Evolutionary conservation across 345 rosid genomes (phyloP).

Genomic region (Salix koriyanagi): DNA sequence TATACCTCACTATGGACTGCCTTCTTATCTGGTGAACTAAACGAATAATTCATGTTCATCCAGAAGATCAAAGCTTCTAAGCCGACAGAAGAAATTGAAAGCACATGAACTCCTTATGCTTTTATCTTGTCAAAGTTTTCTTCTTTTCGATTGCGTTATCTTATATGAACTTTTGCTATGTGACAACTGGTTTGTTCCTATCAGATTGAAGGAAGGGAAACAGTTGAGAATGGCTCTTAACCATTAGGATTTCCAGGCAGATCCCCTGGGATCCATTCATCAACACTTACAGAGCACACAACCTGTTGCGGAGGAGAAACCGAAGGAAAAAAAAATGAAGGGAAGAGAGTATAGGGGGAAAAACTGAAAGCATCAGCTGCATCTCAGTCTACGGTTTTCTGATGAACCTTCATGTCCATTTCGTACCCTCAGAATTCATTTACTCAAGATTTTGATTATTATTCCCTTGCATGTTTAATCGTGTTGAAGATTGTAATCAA

Average conservation of each 20-base stretch:
- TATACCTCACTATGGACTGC: not conserved
- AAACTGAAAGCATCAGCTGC: slow-evolving; percentile 29
- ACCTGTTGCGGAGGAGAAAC: slow-evolving; percentile 54
- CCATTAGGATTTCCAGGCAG: slow-evolving; percentile 62
- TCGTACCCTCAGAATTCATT: not conserved
- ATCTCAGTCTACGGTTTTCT: slow-evolving; percentile 44
- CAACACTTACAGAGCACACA: slow-evolving; percentile 66
- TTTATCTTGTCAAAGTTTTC: not conserved
- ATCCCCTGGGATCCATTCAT: slow-evolving; percentile 68
- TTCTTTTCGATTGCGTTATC: not conserved
- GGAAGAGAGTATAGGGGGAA: slow-evolving; percentile 46
- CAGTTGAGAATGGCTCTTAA: slow-evolving; percentile 57
- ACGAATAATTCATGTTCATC: not conserved
- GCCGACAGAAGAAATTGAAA: slow-evolving; percentile 68
- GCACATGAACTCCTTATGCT: slow-evolving; percentile 41
- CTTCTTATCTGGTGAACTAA: not conserved
- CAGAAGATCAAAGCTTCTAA: slow-evolving; percentile 51
- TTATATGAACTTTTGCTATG: not conserved
- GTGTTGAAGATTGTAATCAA: not conserved
- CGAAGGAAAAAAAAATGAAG: slow-evolving; percentile 52
- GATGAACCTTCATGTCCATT: not conserved
- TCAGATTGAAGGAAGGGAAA: slow-evolving; percentile 62
- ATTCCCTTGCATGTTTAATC: not conserved
- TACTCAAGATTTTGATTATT: not conserved
- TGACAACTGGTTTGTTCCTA: slow-evolving; percentile 5